phyloP scores from a whole-genome alignment of 2,329 filamentous ascomycete genomes.

The Diaporthe ampelina region DNA sequence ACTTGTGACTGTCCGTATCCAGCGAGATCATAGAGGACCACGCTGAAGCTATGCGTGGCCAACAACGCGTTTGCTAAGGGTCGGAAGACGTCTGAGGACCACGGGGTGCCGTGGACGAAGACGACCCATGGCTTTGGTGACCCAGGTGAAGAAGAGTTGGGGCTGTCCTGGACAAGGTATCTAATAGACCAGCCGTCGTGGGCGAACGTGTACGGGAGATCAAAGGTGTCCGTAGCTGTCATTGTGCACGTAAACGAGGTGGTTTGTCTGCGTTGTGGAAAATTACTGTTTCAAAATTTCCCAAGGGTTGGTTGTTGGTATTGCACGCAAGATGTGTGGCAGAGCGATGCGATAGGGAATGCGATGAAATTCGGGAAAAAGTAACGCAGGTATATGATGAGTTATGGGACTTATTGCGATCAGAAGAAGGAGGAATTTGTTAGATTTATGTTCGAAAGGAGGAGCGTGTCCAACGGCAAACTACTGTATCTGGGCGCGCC shows the following conservation, averaged over 20 bases:
- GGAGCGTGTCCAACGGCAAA: background rate
- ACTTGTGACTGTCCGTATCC: conserved; percentile 17
- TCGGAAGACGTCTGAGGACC: conserved; percentile 20
- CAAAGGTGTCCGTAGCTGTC: background rate
- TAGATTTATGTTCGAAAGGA: background rate
- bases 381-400: too few relatives aligned
- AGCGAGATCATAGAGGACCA: background rate
- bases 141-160: background rate
- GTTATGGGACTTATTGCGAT: too few relatives aligned
- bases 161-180: too few relatives aligned
- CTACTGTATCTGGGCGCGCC: background rate
- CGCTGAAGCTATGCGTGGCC: background rate
- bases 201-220: background rate
- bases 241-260: background rate
- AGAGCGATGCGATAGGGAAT: too few relatives aligned
- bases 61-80: background rate
- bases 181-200: conserved; percentile 13
- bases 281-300: too few relatives aligned
- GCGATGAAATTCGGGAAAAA: too few relatives aligned
- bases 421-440: background rate
- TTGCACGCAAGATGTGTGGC: too few relatives aligned
- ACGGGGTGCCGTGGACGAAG: conserved; percentile 23
- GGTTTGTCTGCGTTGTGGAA: background rate
- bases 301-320: too few relatives aligned
- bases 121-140: background rate